phyloP scores from a whole-genome alignment of 805 yeast genomes.

The Saturnispora saitoi region DNA sequence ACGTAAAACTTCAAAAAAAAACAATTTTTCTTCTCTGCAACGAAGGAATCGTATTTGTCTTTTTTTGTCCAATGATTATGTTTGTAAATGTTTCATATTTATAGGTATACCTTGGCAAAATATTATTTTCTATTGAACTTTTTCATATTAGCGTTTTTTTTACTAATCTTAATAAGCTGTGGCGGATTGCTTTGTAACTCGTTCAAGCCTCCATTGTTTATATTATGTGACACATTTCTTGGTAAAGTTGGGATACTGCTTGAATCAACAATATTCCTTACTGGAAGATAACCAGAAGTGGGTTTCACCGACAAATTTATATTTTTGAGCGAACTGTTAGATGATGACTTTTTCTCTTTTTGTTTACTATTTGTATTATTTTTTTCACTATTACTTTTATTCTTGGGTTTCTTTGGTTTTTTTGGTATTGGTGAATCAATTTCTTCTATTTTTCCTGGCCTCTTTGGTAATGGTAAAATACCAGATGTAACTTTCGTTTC shows the following conservation, averaged over 20 bases:
- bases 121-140: background rate
- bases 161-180: slow-evolving; percentile 12
- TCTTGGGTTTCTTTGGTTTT: background rate
- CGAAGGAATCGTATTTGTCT: background rate
- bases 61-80: background rate
- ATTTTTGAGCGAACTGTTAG: background rate
- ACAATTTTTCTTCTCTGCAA: background rate
- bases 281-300: slow-evolving; percentile 2
- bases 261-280: slow-evolving; percentile 2
- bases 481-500: slow-evolving; percentile 2
- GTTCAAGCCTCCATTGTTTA: background rate
- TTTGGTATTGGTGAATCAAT: background rate
- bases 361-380: background rate
- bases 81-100: background rate
- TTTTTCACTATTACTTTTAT: background rate
- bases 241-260: slow-evolving; percentile 5
- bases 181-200: slow-evolving; percentile 5
- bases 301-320: background rate
- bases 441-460: background rate
- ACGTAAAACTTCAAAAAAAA: background rate
- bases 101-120: background rate
- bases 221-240: background rate
- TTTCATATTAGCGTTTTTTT: slow-evolving; percentile 4
- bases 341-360: background rate
- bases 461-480: slow-evolving; percentile 8